Percentiles rank a stretch among this genome's conserved stretches.
phyloP scores from a whole-genome alignment of 352 stramenopile species.

The Poterioochromonas sp. region DNA sequence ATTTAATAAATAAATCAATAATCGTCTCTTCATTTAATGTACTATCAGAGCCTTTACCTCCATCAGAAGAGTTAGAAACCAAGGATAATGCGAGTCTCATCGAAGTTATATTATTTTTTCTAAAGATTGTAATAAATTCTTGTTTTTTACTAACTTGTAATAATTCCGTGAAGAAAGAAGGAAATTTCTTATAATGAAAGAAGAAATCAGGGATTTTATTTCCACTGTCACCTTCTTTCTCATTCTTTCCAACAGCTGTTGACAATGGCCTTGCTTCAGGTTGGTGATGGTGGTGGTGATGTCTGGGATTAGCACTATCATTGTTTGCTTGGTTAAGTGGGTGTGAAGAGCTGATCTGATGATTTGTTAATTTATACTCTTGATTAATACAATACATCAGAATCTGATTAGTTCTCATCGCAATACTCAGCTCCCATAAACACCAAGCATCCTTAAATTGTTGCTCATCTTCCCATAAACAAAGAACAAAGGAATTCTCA shows the following conservation, averaged over 20 bases:
- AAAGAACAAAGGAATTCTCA: not conserved
- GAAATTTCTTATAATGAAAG: not conserved
- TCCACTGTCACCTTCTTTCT: too few relatives aligned
- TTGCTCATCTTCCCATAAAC: not conserved
- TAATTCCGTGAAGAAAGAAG: not conserved
- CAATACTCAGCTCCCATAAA: not conserved
- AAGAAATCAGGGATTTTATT: not conserved
- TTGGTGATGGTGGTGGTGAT: not conserved
- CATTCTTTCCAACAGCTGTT: too few relatives aligned
- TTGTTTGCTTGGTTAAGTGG: not conserved
- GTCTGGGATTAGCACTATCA: not conserved
- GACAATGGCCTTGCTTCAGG: not conserved
- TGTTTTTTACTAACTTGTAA: not conserved
- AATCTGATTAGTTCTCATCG: not conserved
- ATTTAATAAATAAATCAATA: not conserved
- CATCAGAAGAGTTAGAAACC: too few relatives aligned
- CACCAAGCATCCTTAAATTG: not conserved
- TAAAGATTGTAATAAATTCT: not conserved
- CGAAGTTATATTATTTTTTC: too few relatives aligned
- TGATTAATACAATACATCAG: not conserved
- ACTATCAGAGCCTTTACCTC: too few relatives aligned
- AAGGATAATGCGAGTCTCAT: too few relatives aligned
- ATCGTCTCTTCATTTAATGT: too few relatives aligned
- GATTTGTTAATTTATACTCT: not conserved
- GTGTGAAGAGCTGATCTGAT: not conserved